Evolutionary conservation across 129 eudicot species (phyloP).

Genomic region (Apium graveolens): DNA sequence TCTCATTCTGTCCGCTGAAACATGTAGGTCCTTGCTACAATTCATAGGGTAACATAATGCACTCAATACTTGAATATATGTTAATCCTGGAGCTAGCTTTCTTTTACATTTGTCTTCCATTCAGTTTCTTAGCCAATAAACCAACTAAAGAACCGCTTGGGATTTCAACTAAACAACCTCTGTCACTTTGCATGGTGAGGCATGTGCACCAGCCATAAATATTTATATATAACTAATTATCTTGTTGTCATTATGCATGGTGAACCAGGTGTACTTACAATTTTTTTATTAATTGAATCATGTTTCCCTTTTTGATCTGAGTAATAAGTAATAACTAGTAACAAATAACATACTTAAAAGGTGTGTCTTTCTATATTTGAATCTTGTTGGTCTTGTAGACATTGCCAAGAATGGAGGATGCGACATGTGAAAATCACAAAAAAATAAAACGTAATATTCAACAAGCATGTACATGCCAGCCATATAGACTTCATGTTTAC

Average conservation of each 20-base stretch:
- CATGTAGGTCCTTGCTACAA: neutral
- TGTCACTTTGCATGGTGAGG: neutral
- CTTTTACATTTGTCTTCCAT: neutral
- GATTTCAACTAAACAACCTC: neutral
- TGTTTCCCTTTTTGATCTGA: neutral
- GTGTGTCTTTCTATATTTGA: neutral
- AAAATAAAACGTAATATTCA: neutral
- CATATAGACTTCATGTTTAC: constrained; percentile 30
- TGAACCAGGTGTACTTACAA: too few relatives aligned
- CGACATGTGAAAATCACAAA: neutral
- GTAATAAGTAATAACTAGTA: constrained; percentile 6
- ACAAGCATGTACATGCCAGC: constrained; percentile 10
- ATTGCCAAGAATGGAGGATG: neutral
- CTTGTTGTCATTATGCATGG: neutral
- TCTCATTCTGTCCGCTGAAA: neutral
- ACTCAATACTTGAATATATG: neutral
- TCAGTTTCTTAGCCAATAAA: neutral
- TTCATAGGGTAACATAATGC: neutral
- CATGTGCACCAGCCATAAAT: neutral
- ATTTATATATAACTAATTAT: neutral
- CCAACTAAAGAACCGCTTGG: neutral
- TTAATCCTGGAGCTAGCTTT: neutral
- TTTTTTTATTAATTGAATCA: too few relatives aligned
- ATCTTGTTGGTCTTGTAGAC: neutral
- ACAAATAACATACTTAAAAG: neutral